Percentiles rank a stretch among this genome's conserved stretches.
phyloP scores from a whole-genome alignment of 148 eudicot genomes.

The Mesembryanthemum crystallinum region DNA sequence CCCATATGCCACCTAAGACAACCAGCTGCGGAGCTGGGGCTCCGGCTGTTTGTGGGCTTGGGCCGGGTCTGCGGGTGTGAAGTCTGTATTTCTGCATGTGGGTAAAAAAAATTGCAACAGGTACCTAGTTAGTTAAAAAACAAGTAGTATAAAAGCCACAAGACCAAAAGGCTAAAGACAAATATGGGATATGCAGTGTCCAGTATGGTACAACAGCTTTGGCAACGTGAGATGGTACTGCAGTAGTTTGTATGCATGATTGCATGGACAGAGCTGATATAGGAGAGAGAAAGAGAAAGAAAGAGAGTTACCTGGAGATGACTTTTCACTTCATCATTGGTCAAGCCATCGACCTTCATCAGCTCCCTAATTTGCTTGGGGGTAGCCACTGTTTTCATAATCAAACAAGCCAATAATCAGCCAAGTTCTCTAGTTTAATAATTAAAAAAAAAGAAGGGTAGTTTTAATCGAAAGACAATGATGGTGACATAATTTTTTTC shows the following conservation, averaged over 20 bases:
- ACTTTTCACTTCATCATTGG: conserved; percentile 99
- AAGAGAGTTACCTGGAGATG: conserved; percentile 72
- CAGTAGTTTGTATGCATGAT: conserved; percentile 18
- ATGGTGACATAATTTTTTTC: conserved; percentile 14
- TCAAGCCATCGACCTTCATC: conserved; percentile 98
- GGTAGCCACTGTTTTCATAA: conserved; percentile 72
- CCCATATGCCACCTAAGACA: conserved; percentile 95
- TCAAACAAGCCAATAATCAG: conserved; percentile 14
- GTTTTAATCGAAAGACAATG: conserved; percentile 7
- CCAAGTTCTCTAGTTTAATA: background rate
- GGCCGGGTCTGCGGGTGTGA: conserved; percentile 94
- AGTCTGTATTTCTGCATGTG: conserved; percentile 85
- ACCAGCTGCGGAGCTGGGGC: conserved; percentile 60
- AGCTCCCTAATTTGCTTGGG: conserved; percentile 98
- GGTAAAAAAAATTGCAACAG: background rate
- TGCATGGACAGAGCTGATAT: conserved; percentile 21
- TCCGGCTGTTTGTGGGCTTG: conserved; percentile 73
- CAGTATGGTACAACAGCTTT: conserved; percentile 27
- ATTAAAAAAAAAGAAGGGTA: background rate
- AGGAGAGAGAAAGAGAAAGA: conserved; percentile 30
- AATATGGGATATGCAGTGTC: conserved; percentile 24
- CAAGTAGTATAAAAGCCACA: background rate
- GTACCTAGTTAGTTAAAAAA: background rate
- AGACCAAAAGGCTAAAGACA: conserved; percentile 26
- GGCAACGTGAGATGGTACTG: conserved; percentile 15